Evolutionary conservation across 371 early-diverging fungal species (phyloP).

Genomic region (Coemansia linderi): DNA sequence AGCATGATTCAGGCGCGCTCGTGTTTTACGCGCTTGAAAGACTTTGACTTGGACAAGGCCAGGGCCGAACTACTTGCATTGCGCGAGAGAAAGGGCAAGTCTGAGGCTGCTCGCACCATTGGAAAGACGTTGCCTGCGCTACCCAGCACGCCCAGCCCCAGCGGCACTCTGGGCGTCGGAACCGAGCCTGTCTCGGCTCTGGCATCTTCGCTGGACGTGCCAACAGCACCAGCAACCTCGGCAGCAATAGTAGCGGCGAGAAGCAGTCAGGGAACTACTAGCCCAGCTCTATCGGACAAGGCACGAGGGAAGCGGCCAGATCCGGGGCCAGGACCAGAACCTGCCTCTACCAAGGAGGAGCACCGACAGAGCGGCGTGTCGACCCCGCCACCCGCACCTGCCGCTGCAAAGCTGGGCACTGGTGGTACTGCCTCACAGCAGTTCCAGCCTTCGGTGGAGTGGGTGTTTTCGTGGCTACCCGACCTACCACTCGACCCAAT

Average conservation of each 20-base stretch:
- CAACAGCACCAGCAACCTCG: neutral
- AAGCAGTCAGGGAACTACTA: neutral
- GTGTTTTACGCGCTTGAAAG: constrained; percentile 64
- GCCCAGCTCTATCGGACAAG: constrained; percentile 62
- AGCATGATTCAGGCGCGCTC: constrained; percentile 70
- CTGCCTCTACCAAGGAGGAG: neutral
- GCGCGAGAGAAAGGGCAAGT: constrained; percentile 46
- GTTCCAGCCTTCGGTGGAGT: constrained; percentile 51
- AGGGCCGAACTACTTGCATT: constrained; percentile 55
- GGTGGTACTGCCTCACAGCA: constrained; percentile 1
- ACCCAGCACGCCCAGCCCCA: neutral
- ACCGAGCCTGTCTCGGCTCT: neutral
- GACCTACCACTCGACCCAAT: constrained; percentile 69
- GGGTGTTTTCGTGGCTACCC: constrained; percentile 65
- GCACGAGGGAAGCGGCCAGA: constrained; percentile 62
- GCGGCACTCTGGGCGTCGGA: neutral
- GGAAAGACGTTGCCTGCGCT: constrained; percentile 12
- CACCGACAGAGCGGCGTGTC: constrained; percentile 53
- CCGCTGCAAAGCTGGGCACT: constrained; percentile 57
- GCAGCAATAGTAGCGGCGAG: neutral
- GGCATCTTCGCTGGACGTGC: neutral
- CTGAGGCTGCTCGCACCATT: constrained; percentile 34
- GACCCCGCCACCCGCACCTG: constrained; percentile 57
- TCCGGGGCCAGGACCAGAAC: constrained; percentile 8
- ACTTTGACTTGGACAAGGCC: constrained; percentile 67